Conservation (phyloP, 1,139 yeast species). For the Yamadazyma buinensis region DNA sequence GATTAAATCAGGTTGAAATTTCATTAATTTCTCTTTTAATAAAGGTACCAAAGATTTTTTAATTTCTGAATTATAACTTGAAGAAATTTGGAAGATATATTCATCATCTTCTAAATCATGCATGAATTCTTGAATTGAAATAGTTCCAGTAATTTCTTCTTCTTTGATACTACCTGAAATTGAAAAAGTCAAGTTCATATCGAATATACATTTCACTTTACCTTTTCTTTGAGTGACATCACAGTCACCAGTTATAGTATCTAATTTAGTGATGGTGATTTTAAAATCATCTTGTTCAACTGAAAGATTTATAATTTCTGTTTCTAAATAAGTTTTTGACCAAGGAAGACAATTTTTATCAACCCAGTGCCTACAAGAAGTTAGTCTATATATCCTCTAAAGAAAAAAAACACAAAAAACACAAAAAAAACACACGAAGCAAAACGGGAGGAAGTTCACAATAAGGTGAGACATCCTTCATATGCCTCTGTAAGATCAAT, state of each 20-base stretch:
- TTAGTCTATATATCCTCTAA: not conserved
- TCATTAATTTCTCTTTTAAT: slow-evolving; percentile 43
- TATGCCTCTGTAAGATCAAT: no score
- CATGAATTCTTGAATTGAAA: slow-evolving; percentile 61
- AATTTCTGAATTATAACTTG: slow-evolving; percentile 35
- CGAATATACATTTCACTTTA: slow-evolving; percentile 70
- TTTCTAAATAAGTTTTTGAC: slow-evolving; percentile 58
- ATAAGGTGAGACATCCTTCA: no score
- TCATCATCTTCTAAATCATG: slow-evolving; percentile 71
- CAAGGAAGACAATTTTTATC: slow-evolving; percentile 77
- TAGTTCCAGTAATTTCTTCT: slow-evolving; percentile 30
- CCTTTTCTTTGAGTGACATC: slow-evolving; percentile 83
- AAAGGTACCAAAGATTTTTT: slow-evolving; percentile 49
- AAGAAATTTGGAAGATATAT: slow-evolving; percentile 49
- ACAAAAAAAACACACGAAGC: no score
- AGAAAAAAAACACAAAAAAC: no score
- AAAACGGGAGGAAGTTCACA: no score
- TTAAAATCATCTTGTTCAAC: slow-evolving; percentile 31
- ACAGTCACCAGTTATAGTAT: slow-evolving; percentile 64
- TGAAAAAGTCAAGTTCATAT: slow-evolving; percentile 50
- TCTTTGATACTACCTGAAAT: slow-evolving; percentile 31
- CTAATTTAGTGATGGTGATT: slow-evolving; percentile 35
- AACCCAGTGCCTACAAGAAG: slow-evolving; percentile 67
- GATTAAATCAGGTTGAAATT: slow-evolving; percentile 61
- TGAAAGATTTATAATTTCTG: slow-evolving; percentile 36